Evolutionary conservation across 1,284 basidiomycete genomes (phyloP).

Genomic region (Tremellales sp.): DNA sequence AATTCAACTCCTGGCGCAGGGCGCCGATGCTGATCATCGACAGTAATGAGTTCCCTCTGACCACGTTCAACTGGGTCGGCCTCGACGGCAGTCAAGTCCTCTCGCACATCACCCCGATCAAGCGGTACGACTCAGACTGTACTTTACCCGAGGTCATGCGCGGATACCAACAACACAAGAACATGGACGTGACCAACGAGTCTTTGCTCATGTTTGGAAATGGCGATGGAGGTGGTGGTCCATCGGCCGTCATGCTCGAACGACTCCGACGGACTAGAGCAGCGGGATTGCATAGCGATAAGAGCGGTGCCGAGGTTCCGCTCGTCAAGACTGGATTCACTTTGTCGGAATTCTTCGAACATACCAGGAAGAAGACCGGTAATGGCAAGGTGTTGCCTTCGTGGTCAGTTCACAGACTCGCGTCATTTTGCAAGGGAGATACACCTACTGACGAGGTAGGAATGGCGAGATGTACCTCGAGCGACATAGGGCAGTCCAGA

Average conservation of each 20-base stretch:
- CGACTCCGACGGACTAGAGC: conserved; percentile 83
- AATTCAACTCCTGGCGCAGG: neutral
- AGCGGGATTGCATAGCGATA: conserved; percentile 26
- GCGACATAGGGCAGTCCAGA: neutral
- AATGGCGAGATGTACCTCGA: neutral
- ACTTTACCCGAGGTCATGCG: conserved; percentile 65
- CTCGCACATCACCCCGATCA: conserved; percentile 85
- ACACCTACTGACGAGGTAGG: neutral
- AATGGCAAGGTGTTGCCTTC: neutral
- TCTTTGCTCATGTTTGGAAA: conserved; percentile 82
- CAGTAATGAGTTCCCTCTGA: conserved; percentile 77
- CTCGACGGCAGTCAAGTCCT: conserved; percentile 59
- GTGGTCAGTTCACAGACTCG: neutral
- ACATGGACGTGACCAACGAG: conserved; percentile 69
- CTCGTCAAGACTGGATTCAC: neutral
- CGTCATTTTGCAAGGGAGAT: neutral
- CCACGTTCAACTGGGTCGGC: conserved; percentile 93
- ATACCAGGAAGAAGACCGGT: neutral
- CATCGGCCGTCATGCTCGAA: conserved; percentile 68
- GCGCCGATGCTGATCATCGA: conserved; percentile 1
- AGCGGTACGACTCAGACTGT: conserved; percentile 15
- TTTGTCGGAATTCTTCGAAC: conserved; percentile 10
- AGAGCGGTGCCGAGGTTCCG: conserved; percentile 1
- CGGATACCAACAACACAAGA: conserved; percentile 78
- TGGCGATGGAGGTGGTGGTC: conserved; percentile 64